phyloP scores from a whole-genome alignment of 2,329 filamentous ascomycete species.

The Scytalidium lignicola region DNA sequence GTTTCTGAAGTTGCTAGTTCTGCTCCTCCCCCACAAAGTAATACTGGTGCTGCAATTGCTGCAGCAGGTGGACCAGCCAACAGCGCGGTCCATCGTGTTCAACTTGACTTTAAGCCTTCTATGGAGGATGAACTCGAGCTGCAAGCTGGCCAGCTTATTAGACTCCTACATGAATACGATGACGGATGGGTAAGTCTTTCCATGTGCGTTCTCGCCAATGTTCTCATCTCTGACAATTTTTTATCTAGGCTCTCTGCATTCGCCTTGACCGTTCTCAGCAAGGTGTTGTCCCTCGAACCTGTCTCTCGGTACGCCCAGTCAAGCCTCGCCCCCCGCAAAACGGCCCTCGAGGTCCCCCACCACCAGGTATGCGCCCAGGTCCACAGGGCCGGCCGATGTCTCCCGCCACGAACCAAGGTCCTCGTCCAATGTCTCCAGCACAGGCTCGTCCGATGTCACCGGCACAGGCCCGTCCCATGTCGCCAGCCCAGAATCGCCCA shows the following conservation, averaged over 20 bases:
- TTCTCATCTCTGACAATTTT: slow-evolving; percentile 27
- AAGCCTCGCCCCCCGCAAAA: slow-evolving; percentile 37
- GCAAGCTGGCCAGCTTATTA: slow-evolving; percentile 74
- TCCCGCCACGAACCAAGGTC: slow-evolving; percentile 14
- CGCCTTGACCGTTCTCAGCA: slow-evolving; percentile 86
- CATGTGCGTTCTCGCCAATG: neutral
- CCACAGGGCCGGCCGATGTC: slow-evolving; percentile 14
- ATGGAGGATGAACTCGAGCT: slow-evolving; percentile 89
- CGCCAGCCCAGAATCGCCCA: slow-evolving; percentile 4
- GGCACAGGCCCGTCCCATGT: slow-evolving; percentile 9
- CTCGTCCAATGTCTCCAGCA: slow-evolving; percentile 10
- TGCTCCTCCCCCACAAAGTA: slow-evolving; percentile 31
- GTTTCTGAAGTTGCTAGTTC: slow-evolving; percentile 47
- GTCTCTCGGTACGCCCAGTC: slow-evolving; percentile 84
- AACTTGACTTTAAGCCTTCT: slow-evolving; percentile 89
- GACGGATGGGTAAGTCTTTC: slow-evolving; percentile 80
- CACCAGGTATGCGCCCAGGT: slow-evolving; percentile 14
- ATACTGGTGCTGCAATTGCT: slow-evolving; percentile 54
- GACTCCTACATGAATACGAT: slow-evolving; percentile 92
- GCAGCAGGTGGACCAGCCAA: slow-evolving; percentile 55
- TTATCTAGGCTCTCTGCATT: slow-evolving; percentile 73
- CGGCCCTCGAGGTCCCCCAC: slow-evolving; percentile 21
- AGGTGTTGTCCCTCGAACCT: slow-evolving; percentile 90
- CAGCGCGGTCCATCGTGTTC: slow-evolving; percentile 78
- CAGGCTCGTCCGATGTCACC: slow-evolving; percentile 14